These are phyloP conservation scores for Knufia petricola DNA, from an alignment of 2,329 filamentous ascomycete species.

Conservation along the genomic window DNA sequence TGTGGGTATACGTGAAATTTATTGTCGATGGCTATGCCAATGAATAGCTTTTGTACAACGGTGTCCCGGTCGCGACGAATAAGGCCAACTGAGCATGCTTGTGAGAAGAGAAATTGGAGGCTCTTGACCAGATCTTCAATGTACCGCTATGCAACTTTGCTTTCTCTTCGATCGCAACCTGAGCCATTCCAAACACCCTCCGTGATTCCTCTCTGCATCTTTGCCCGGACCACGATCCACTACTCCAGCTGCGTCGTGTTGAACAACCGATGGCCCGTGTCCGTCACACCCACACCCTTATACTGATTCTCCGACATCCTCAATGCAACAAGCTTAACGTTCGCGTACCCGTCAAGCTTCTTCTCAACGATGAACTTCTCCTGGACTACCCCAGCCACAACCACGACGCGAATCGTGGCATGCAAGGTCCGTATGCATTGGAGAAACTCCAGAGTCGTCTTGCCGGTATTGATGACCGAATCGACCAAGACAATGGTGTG, in stretches of 20 bases:
- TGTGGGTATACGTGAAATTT: too few relatives aligned
- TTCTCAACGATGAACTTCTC: slow-evolving; percentile 22
- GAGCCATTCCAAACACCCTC: too few relatives aligned
- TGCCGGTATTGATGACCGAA: slow-evolving; percentile 48
- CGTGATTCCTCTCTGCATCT: too few relatives aligned
- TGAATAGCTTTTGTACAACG: too few relatives aligned
- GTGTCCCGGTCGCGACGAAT: too few relatives aligned
- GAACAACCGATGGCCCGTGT: background rate
- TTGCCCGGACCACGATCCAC: too few relatives aligned
- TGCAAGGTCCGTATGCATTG: slow-evolving; percentile 36
- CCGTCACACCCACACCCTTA: slow-evolving; percentile 34
- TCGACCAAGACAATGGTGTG: slow-evolving; percentile 47
- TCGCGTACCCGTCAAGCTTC: slow-evolving; percentile 19
- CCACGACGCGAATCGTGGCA: slow-evolving; percentile 38
- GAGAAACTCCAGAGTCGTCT: slow-evolving; percentile 42
- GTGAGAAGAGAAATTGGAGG: too few relatives aligned
- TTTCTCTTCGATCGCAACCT: too few relatives aligned
- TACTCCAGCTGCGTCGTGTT: background rate
- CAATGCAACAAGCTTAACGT: slow-evolving; percentile 42
- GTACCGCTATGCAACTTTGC: too few relatives aligned
- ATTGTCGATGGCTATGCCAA: too few relatives aligned
- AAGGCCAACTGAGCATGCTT: too few relatives aligned
- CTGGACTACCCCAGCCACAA: slow-evolving; percentile 50
- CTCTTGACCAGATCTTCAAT: too few relatives aligned
- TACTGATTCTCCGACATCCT: slow-evolving; percentile 49